These are phyloP conservation scores for Nannizzia gypsea DNA, from an alignment of 2,329 filamentous ascomycete species.

Conservation along the genomic window DNA sequence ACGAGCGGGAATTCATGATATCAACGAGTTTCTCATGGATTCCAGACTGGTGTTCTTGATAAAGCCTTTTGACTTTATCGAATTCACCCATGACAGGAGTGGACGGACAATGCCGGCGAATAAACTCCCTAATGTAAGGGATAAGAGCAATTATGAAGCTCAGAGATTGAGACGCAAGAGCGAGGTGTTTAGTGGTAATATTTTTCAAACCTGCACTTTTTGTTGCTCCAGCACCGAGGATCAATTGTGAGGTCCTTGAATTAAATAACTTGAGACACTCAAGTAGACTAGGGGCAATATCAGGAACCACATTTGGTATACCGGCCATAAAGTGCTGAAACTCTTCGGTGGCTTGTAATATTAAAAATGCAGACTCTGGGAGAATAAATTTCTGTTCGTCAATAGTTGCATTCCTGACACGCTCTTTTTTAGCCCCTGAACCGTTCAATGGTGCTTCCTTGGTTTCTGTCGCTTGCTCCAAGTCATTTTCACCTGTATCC, in stretches of 20 bases:
- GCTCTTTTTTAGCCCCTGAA: conserved; percentile 42
- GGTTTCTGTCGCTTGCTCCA: conserved; percentile 20
- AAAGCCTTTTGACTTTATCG: conserved; percentile 70
- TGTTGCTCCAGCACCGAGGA: conserved; percentile 86
- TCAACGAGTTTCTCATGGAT: conserved; percentile 90
- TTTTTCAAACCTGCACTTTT: conserved; percentile 82
- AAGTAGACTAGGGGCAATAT: conserved; percentile 66
- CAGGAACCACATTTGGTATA: conserved; percentile 78
- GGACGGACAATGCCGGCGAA: conserved; percentile 58
- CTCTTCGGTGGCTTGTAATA: conserved; percentile 66
- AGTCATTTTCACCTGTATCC: conserved; percentile 28
- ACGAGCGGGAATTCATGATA: conserved; percentile 72
- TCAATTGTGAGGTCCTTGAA: conserved; percentile 88
- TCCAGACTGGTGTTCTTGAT: conserved; percentile 78
- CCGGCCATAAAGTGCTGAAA: conserved; percentile 73
- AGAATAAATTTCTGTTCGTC: conserved; percentile 79
- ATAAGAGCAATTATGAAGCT: conserved; percentile 78
- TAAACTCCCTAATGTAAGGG: conserved; percentile 82
- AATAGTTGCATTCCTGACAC: conserved; percentile 60
- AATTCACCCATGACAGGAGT: conserved; percentile 63
- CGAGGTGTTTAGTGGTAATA: conserved; percentile 90
- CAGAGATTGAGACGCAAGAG: conserved; percentile 77
- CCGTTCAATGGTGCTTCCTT: conserved; percentile 24
- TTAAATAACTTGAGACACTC: conserved; percentile 91
- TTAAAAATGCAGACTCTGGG: conserved; percentile 68